Evolutionary conservation across 805 yeast genomes (phyloP).

Genomic region (Kluyveromyces lactis): DNA sequence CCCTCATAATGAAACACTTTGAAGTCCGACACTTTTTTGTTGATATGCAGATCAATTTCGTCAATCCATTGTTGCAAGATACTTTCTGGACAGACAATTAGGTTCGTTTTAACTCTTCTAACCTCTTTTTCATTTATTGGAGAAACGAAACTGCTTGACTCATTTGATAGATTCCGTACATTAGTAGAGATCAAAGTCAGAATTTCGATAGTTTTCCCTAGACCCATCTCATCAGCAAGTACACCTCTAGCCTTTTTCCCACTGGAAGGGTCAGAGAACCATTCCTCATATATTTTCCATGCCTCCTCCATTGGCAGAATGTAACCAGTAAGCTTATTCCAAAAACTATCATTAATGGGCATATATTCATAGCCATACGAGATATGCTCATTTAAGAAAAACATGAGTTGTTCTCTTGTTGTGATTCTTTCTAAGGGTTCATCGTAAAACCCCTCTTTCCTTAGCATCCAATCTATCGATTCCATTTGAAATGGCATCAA

Average conservation of each 20-base stretch:
- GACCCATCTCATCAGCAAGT: conserved; percentile 85
- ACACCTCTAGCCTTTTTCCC: conserved; percentile 41
- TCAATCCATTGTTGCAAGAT: conserved; percentile 80
- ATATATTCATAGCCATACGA: conserved; percentile 25
- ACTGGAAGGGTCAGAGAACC: conserved; percentile 2
- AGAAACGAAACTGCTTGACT: conserved; percentile 10
- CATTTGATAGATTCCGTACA: conserved; percentile 34
- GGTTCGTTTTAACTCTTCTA: conserved; percentile 53
- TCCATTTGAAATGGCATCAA: conserved; percentile 26
- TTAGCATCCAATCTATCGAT: conserved; percentile 28
- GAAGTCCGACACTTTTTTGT: conserved; percentile 32
- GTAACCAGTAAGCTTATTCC: conserved; percentile 29
- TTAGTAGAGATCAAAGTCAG: conserved; percentile 57
- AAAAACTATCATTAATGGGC: conserved; percentile 10
- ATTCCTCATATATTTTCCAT: conserved; percentile 9
- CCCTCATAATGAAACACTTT: conserved; percentile 62
- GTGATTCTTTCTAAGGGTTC: neutral
- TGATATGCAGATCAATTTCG: conserved; percentile 45
- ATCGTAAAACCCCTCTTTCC: conserved; percentile 14
- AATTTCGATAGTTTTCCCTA: conserved; percentile 89
- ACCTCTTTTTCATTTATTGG: conserved; percentile 19
- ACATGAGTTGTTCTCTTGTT: conserved; percentile 5
- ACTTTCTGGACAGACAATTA: conserved; percentile 80
- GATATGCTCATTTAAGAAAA: conserved; percentile 17
- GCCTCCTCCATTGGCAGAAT: conserved; percentile 16